phyloP scores from a whole-genome alignment of 2,329 filamentous ascomycete species.

The Hymenoscyphus repandus region DNA sequence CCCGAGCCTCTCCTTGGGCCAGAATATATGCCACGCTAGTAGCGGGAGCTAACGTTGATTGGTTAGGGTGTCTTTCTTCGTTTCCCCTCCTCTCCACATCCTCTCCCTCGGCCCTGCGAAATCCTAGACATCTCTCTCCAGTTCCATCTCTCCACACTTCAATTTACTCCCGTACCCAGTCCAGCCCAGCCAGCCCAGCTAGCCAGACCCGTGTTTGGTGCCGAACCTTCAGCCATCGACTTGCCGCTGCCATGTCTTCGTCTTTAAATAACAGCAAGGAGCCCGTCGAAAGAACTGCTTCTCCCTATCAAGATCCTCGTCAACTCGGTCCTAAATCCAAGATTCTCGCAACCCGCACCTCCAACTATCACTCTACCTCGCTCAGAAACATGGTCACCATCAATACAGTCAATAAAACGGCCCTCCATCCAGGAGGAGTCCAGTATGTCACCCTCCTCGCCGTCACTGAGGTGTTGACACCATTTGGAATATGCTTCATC shows the following conservation, averaged over 20 bases:
- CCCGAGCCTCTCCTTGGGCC: conserved; percentile 7
- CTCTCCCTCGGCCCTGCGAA: conserved; percentile 4
- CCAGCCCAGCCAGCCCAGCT: conserved; percentile 1
- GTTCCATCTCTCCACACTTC: conserved; percentile 2
- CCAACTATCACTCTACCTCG: conserved; percentile 26
- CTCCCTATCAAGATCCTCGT: conserved; percentile 28
- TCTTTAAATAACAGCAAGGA: conserved; percentile 23
- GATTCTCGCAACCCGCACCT: conserved; percentile 21
- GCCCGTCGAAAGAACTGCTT: conserved; percentile 24
- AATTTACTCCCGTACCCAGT: conserved; percentile 6
- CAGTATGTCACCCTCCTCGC: conserved; percentile 17
- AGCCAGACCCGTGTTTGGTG: conserved; percentile 4
- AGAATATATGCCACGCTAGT: not conserved
- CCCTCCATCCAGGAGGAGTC: conserved; percentile 30
- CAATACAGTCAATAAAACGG: conserved; percentile 28
- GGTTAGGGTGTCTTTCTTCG: not conserved
- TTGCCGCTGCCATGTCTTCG: conserved; percentile 10
- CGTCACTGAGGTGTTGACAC: not conserved
- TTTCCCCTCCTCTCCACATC: not conserved
- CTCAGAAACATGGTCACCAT: conserved; percentile 28
- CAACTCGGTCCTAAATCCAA: conserved; percentile 25
- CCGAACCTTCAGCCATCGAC: conserved; percentile 7
- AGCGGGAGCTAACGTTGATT: not conserved
- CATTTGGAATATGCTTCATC: conserved; percentile 5
- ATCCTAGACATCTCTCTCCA: conserved; percentile 2